Conservation (phyloP, 441 rosid species). For the Rhodomyrtus psidioides region DNA sequence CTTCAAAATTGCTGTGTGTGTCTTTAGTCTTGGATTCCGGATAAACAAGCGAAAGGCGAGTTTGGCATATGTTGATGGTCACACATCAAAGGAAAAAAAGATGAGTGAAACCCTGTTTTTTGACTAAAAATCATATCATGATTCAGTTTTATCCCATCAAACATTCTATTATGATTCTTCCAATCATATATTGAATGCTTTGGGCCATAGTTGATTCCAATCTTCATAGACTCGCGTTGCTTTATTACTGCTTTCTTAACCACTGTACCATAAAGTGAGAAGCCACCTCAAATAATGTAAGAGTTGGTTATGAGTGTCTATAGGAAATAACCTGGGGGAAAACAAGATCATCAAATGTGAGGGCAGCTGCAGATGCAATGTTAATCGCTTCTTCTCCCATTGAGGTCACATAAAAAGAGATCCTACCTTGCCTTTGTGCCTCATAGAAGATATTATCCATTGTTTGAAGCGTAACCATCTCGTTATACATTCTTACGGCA, state of each 20-base stretch:
- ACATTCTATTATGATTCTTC: neutral
- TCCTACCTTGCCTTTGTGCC: conserved; percentile 78
- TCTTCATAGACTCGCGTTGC: neutral
- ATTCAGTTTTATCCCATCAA: neutral
- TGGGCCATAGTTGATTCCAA: neutral
- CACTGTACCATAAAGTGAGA: neutral
- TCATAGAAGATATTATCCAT: conserved; percentile 69
- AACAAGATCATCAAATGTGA: conserved; percentile 42
- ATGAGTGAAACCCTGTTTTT: neutral
- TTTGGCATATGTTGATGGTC: neutral
- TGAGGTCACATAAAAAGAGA: conserved; percentile 58
- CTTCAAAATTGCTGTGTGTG: neutral
- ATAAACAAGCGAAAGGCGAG: neutral
- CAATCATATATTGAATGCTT: neutral
- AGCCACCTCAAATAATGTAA: neutral
- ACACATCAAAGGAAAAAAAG: neutral
- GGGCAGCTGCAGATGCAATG: conserved; percentile 82
- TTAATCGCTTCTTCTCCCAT: conserved; percentile 70
- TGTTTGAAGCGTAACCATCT: conserved; percentile 63
- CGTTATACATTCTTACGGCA: conserved; percentile 47
- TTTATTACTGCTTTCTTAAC: neutral
- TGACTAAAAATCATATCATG: neutral
- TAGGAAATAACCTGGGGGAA: conserved; percentile 49
- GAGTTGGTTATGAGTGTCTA: neutral
- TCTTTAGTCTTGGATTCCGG: neutral